Base-by-base conservation (phyloP, 2,329 filamentous ascomycete genomes). In the Curvularia eragrostidis region DNA sequence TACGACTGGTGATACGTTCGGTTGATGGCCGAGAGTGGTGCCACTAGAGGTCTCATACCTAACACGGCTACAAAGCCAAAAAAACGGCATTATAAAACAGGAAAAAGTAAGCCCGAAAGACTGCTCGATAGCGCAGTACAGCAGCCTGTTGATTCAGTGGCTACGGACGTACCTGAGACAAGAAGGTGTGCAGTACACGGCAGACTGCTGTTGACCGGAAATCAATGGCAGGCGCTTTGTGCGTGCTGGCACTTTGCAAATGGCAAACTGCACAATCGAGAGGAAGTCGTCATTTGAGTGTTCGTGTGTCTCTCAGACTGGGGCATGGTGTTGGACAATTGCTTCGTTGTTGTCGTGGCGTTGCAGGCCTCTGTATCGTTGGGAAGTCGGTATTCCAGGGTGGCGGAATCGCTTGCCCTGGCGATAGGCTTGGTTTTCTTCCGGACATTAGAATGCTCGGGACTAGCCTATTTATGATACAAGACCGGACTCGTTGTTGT, bases 151-250 rank as follows among this genome's bases (percentile, higher is more conserved):
- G 18, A 41, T 38, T 38, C 30, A 28, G 43, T 38, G 54, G 19
- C 28, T 18, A 26, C 24, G 23, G 19, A 46, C 9, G n/a, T 36
- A 5, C 12, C 41, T 44, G 41, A 44, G 41, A 34, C 39, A 32
- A 4, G 21, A 18, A 51, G 19, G n/a, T n/a, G 30, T 30, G 23
- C 39, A 43, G 50, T 38, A 15, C n/a, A n/a, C 50, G n/a, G 23
- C 30, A 44, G 19, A 52, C 39, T 44, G 42, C 6, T 52, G 9
- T 21, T 52, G 50, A 52, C 50, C 50, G 50, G 50, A 52, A 52
- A 15, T 30, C n/a, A n/a, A 43, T 24, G 12, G 9, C 41, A 44
- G 41, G 30, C 12, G 41, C 32, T 10, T 19, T n/a, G n/a, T 34
- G 21, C 28, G 18, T 5, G 39, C 15, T 43, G 13, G 5, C 15